A percentile compares a stretch with the other conserved stretches of the same genome.
Conservation (phyloP, 2,329 filamentous ascomycete species). For the Phialocephala subalpina region DNA sequence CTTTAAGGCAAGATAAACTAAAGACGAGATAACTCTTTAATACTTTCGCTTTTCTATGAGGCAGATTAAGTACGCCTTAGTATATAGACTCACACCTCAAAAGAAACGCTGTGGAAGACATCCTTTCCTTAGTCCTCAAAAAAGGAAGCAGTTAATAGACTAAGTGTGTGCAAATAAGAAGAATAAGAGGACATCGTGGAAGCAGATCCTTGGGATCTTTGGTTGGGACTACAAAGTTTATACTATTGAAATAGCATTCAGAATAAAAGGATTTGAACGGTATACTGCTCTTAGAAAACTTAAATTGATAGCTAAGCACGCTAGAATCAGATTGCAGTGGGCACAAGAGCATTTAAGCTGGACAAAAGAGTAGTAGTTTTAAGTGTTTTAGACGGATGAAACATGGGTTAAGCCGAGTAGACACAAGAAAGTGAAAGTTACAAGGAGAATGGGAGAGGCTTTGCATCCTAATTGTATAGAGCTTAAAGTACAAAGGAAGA, state of each 20-base stretch:
- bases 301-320: constrained; percentile 16
- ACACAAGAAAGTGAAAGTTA: constrained; percentile 19
- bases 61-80: too few species aligned
- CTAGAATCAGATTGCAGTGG: constrained; percentile 7
- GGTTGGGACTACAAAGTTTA: constrained; percentile 23
- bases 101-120: too few species aligned
- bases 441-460: constrained; percentile 5
- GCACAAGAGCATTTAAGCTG: too few species aligned
- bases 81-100: too few species aligned
- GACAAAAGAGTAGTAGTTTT: constrained; percentile 17
- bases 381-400: constrained; percentile 22
- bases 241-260: constrained; percentile 27
- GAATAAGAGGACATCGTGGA: constrained; percentile 25
- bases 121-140: too few species aligned
- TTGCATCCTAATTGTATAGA: too few species aligned
- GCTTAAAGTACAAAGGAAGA: too few species aligned
- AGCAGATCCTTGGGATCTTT: constrained; percentile 26
- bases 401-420: constrained; percentile 25
- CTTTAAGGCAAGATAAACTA: too few species aligned
- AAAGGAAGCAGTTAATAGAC: constrained; percentile 29
- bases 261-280: constrained; percentile 29
- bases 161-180: constrained; percentile 24
- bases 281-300: constrained; percentile 21
- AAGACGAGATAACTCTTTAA: too few species aligned
- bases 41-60: too few species aligned